These are phyloP conservation scores for Alternaria brassicae DNA, from an alignment of 2,329 filamentous ascomycete genomes.

Conservation along the genomic window DNA sequence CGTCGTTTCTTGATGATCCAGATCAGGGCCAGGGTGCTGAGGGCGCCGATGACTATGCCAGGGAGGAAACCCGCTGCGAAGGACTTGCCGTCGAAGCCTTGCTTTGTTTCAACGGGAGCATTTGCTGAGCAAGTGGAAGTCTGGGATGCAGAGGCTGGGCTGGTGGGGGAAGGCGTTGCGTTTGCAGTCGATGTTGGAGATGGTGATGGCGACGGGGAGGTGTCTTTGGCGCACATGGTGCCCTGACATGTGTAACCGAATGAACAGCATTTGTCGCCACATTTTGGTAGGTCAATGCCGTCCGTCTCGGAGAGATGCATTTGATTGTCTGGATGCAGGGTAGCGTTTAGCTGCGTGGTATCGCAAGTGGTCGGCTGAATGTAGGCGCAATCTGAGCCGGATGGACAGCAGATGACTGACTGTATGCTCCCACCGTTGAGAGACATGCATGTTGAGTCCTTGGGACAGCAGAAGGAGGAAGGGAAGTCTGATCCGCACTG, in stretches of 20 bases:
- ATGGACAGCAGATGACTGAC: constrained; percentile 75
- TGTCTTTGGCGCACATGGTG: constrained; percentile 60
- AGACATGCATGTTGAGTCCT: constrained; percentile 62
- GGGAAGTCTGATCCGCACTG: constrained; percentile 66
- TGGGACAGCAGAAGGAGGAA: constrained; percentile 70
- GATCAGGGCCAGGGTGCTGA: constrained; percentile 39
- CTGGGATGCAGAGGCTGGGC: constrained; percentile 42
- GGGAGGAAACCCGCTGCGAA: constrained; percentile 51
- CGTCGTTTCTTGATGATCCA: constrained; percentile 48
- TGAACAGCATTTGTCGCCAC: constrained; percentile 71
- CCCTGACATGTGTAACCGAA: constrained; percentile 71
- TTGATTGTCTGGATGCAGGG: constrained; percentile 62
- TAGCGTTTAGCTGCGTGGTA: constrained; percentile 66
- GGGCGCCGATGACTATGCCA: constrained; percentile 46
- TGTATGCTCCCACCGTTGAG: constrained; percentile 67
- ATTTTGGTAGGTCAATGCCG: constrained; percentile 61
- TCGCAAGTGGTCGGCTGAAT: constrained; percentile 73
- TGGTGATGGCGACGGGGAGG: constrained; percentile 31
- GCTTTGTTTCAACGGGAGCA: constrained; percentile 22
- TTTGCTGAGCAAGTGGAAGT: constrained; percentile 30
- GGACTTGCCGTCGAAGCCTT: constrained; percentile 44
- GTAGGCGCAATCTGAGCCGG: constrained; percentile 62
- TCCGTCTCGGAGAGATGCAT: constrained; percentile 72
- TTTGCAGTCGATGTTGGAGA: constrained; percentile 28
- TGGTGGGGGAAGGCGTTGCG: constrained; percentile 37